Percentiles rank a stretch among this genome's conserved stretches.
phyloP scores from a whole-genome alignment of 768 basidiomycete genomes.

The Russula earlei region DNA sequence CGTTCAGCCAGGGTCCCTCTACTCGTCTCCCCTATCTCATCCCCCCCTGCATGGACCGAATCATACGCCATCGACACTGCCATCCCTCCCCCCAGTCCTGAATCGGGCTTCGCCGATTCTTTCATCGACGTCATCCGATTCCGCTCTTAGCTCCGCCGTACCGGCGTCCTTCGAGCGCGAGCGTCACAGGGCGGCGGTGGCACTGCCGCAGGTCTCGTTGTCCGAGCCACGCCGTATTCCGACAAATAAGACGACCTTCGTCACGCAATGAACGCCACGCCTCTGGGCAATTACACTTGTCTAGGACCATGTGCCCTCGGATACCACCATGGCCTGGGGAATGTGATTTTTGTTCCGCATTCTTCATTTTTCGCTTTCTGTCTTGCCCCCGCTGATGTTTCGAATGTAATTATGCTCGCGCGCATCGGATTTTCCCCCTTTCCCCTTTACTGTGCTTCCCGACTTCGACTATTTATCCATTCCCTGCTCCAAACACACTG shows the following conservation, averaged over 20 bases:
- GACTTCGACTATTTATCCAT: slow-evolving; percentile 16
- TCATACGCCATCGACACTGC: slow-evolving; percentile 7
- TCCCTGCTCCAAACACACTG: not conserved
- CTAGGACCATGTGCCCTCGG: not conserved
- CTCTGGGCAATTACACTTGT: not conserved
- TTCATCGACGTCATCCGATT: slow-evolving; percentile 18
- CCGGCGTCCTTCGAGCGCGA: slow-evolving; percentile 19
- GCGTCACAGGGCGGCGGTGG: slow-evolving; percentile 10
- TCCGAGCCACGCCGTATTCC: slow-evolving; percentile 15
- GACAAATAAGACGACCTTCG: slow-evolving; percentile 16
- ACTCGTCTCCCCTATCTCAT: slow-evolving; percentile 44
- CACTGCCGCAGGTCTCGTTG: slow-evolving; percentile 5
- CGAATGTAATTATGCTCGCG: slow-evolving; percentile 16
- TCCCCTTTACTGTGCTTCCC: not conserved
- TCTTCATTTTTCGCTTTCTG: no score
- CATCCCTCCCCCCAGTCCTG: slow-evolving; percentile 11
- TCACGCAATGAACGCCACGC: slow-evolving; percentile 14
- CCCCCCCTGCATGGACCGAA: slow-evolving; percentile 25
- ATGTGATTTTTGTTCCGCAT: not conserved
- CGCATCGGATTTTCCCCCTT: not conserved
- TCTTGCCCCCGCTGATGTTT: slow-evolving; percentile 8
- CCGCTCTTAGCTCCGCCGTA: slow-evolving; percentile 15
- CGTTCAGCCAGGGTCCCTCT: slow-evolving; percentile 16
- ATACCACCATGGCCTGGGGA: not conserved
- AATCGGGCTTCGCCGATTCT: slow-evolving; percentile 18